These are phyloP conservation scores for Rhypophila decipiens DNA, from an alignment of 495 filamentous ascomycete species.

Conservation along the genomic window DNA sequence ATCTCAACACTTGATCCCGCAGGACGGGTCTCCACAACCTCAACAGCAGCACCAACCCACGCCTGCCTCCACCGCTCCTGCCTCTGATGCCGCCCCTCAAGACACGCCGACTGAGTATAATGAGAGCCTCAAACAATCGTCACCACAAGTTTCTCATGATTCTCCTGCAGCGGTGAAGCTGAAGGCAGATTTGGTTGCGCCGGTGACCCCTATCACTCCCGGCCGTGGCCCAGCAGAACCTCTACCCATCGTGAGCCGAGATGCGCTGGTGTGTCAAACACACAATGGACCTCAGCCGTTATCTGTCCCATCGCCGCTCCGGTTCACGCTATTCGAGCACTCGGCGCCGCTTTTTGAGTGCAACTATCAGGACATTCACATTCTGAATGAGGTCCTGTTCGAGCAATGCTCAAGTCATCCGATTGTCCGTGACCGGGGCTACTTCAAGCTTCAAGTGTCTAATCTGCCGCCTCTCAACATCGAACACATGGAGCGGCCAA, in stretches of 20 bases:
- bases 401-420: constrained; percentile 24
- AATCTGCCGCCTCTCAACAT: constrained; percentile 18
- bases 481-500: constrained; percentile 14
- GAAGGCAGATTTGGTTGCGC: background rate
- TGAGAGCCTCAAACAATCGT: background rate
- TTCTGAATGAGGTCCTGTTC: constrained; percentile 24
- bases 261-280: background rate
- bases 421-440: constrained; percentile 18
- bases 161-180: background rate
- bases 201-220: background rate
- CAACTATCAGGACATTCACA: constrained; percentile 22
- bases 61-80: background rate
- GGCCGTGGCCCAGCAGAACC: background rate
- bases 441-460: constrained; percentile 26
- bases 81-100: background rate
- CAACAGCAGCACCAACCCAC: background rate
- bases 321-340: constrained; percentile 6
- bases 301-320: background rate
- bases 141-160: background rate
- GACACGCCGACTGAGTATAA: background rate
- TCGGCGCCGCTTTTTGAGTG: constrained; percentile 23
- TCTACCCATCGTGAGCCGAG: background rate
- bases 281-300: background rate
- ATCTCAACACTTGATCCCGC: background rate
- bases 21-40: background rate